Percentiles rank a stretch among this genome's conserved stretches.
Conservation (phyloP, 2,329 filamentous ascomycete species). For the Cladosporium austrohemisphaericum region DNA sequence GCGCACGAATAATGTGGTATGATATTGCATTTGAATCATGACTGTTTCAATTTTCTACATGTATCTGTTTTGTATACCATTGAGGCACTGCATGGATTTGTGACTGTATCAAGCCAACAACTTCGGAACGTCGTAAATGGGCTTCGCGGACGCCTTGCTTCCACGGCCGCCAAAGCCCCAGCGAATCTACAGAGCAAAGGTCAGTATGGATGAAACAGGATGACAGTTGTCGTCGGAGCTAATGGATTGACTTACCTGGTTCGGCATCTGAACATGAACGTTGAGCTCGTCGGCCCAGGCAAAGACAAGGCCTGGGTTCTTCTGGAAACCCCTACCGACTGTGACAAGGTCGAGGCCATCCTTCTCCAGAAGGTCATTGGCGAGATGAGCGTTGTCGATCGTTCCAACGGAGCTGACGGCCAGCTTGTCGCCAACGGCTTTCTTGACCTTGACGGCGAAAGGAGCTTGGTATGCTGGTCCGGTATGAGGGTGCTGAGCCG, state of each 20-base stretch:
- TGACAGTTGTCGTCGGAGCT: background rate
- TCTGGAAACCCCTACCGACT: constrained; percentile 71
- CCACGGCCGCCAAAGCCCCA: constrained; percentile 53
- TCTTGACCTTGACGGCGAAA: constrained; percentile 68
- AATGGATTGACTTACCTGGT: constrained; percentile 46
- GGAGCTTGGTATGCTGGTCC: constrained; percentile 70
- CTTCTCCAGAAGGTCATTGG: constrained; percentile 55
- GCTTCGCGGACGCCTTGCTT: constrained; percentile 30
- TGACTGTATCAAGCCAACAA: background rate
- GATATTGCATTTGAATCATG: constrained; percentile 7
- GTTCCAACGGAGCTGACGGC: constrained; percentile 71
- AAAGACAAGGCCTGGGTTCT: constrained; percentile 71
- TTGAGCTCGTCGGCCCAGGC: constrained; percentile 68
- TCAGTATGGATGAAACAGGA: background rate
- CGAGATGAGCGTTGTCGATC: constrained; percentile 66
- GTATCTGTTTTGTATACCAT: no score
- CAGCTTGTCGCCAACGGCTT: constrained; percentile 67
- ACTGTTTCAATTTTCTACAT: constrained; percentile 3
- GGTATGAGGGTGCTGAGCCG: constrained; percentile 50
- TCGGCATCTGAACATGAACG: constrained; percentile 67
- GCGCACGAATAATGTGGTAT: no score
- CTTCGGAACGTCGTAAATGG: constrained; percentile 20
- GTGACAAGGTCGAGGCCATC: constrained; percentile 64
- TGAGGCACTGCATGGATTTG: no score
- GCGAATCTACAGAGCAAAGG: constrained; percentile 39